These are phyloP conservation scores for Maudiozyma serrabonitensis DNA, from an alignment of 805 yeast species.

Conservation along the genomic window DNA sequence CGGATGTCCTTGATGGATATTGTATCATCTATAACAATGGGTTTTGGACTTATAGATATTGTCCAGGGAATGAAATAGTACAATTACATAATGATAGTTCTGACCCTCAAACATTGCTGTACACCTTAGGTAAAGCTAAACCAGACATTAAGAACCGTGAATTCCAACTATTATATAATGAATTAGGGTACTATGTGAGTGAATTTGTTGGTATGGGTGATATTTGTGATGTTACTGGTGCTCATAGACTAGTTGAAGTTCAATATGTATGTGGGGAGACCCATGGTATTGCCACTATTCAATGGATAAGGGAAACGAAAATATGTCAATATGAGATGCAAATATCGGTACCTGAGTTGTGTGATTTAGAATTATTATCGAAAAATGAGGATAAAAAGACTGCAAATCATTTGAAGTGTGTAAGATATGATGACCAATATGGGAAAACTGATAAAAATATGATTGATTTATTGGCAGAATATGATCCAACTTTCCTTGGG, in stretches of 20 bases:
- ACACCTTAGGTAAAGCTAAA: conserved; percentile 17
- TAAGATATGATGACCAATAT: not conserved
- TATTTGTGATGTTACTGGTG: conserved; percentile 48
- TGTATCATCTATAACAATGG: conserved; percentile 28
- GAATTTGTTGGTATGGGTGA: conserved; percentile 40
- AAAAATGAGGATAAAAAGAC: conserved; percentile 16
- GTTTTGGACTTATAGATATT: conserved; percentile 48
- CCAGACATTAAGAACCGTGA: conserved; percentile 17
- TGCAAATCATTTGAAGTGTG: conserved; percentile 15
- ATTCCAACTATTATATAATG: conserved; percentile 26
- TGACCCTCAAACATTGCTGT: conserved; percentile 5
- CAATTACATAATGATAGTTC: conserved; percentile 35
- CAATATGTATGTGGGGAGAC: conserved; percentile 42
- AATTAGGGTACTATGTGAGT: conserved; percentile 29
- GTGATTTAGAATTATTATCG: conserved; percentile 29
- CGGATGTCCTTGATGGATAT: conserved; percentile 7
- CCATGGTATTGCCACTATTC: conserved; percentile 18
- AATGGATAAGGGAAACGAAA: conserved; percentile 40
- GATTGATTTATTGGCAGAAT: conserved; percentile 12
- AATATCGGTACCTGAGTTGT: conserved; percentile 42
- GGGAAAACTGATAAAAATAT: conserved; percentile 1
- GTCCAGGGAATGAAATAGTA: conserved; percentile 38
- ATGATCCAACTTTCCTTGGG: conserved; percentile 21
- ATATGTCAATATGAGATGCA: conserved; percentile 50
- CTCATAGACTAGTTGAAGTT: conserved; percentile 44